Percentiles rank a stretch among this genome's conserved stretches.
Evolutionary conservation across 2,329 filamentous ascomycete genomes (phyloP).

Genomic region (Cladophialophora carrionii): DNA sequence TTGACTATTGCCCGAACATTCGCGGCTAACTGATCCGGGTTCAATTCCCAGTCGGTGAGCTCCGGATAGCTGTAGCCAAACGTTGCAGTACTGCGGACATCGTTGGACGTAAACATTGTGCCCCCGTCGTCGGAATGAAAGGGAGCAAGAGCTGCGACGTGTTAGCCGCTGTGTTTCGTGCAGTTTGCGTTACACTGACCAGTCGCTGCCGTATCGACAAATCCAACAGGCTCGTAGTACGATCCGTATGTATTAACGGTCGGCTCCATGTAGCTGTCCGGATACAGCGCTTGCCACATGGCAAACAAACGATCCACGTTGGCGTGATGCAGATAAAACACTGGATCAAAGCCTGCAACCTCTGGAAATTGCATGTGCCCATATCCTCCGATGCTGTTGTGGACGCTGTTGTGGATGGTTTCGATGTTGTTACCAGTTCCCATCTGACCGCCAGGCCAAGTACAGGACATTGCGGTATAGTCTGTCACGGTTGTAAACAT

Average conservation of each 20-base stretch:
- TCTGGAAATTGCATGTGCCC: conserved; percentile 72
- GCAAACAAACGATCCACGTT: conserved; percentile 76
- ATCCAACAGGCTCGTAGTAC: conserved; percentile 47
- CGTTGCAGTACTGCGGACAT: conserved; percentile 59
- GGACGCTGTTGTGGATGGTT: conserved; percentile 53
- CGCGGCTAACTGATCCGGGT: conserved; percentile 41
- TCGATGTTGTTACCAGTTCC: conserved; percentile 44
- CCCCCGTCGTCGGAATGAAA: conserved; percentile 61
- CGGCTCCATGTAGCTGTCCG: conserved; percentile 56
- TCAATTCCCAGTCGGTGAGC: conserved; percentile 52
- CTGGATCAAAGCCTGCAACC: conserved; percentile 76
- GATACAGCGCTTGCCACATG: conserved; percentile 76
- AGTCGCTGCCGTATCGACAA: conserved; percentile 32
- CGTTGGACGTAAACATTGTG: conserved; percentile 69
- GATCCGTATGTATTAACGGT: conserved; percentile 60
- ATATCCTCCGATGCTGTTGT: conserved; percentile 59
- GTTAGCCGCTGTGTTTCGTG: conserved; percentile 21
- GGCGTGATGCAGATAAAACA: conserved; percentile 75
- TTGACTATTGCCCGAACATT: conserved; percentile 62
- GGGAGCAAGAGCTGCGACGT: conserved; percentile 55
- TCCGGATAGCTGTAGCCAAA: conserved; percentile 80
- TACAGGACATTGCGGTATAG: conserved; percentile 39
- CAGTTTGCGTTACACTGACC: conserved; percentile 27
- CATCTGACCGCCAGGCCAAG: conserved; percentile 23
- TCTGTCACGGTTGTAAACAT: conserved; percentile 39